Conservation (phyloP, 768 basidiomycete species). For the Kwoniella shandongensis region DNA sequence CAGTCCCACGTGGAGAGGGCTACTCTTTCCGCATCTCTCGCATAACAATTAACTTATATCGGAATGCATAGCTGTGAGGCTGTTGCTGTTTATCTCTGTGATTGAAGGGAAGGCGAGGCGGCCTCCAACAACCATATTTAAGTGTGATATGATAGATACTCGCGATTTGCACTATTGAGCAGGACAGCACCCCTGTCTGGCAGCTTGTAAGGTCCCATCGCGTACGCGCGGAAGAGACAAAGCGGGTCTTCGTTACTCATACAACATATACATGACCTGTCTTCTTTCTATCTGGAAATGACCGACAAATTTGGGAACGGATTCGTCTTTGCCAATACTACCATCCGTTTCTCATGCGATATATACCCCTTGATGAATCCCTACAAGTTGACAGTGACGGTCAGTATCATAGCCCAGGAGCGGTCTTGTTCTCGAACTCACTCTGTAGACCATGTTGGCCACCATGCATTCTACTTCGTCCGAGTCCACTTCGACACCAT, state of each 20-base stretch:
- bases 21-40: too few relatives aligned
- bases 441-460: conserved; percentile 90
- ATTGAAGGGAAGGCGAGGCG: too few relatives aligned
- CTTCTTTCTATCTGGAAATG: conserved; percentile 15
- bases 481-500: conserved; percentile 65
- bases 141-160: too few relatives aligned
- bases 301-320: conserved; percentile 69
- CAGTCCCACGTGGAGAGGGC: background rate
- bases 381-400: conserved; percentile 25
- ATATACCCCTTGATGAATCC: conserved; percentile 93
- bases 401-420: conserved; percentile 2
- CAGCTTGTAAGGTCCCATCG: too few relatives aligned
- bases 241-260: background rate
- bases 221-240: background rate
- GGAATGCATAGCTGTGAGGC: too few relatives aligned
- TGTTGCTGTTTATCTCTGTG: too few relatives aligned
- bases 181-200: too few relatives aligned
- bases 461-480: conserved; percentile 92
- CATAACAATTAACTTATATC: too few relatives aligned
- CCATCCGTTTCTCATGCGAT: conserved; percentile 91
- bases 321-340: conserved; percentile 76
- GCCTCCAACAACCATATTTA: too few relatives aligned
- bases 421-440: conserved; percentile 27
- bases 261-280: background rate
- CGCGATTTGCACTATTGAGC: too few relatives aligned